phyloP scores from a whole-genome alignment of 1,284 basidiomycete species.

The Cerioporus squamosus region DNA sequence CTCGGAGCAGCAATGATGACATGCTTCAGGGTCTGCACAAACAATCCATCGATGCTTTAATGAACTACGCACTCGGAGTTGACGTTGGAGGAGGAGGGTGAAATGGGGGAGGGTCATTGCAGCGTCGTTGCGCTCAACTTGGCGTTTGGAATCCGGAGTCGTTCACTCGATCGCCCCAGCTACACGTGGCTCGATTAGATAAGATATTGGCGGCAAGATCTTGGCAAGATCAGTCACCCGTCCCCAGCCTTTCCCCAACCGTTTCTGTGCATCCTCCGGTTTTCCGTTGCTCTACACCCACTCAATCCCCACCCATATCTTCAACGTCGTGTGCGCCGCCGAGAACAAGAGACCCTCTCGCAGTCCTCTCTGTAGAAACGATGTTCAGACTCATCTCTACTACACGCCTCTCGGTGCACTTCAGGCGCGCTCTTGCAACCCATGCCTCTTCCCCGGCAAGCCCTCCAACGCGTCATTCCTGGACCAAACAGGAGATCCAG shows the following conservation, averaged over 20 bases:
- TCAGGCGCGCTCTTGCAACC: conserved; percentile 62
- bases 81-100: no score
- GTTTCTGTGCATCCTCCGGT: conserved; percentile 8
- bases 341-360: conserved; percentile 3
- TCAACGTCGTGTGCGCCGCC: background rate
- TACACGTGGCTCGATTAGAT: background rate
- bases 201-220: background rate
- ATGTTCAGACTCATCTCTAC: conserved; percentile 35
- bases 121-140: no score
- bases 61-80: no score
- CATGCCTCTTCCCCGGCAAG: conserved; percentile 46
- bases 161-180: background rate
- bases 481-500: conserved; percentile 76
- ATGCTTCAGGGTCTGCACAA: no score
- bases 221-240: background rate
- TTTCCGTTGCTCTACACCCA: conserved; percentile 19
- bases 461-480: conserved; percentile 52
- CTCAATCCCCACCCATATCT: conserved; percentile 29
- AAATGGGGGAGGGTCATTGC: no score
- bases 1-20: no score
- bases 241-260: conserved; percentile 19
- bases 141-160: background rate
- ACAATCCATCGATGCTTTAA: no score
- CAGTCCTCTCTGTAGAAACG: conserved; percentile 5
- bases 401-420: conserved; percentile 24